Conservation (phyloP, 805 yeast species). For the Pichia deserticola region DNA sequence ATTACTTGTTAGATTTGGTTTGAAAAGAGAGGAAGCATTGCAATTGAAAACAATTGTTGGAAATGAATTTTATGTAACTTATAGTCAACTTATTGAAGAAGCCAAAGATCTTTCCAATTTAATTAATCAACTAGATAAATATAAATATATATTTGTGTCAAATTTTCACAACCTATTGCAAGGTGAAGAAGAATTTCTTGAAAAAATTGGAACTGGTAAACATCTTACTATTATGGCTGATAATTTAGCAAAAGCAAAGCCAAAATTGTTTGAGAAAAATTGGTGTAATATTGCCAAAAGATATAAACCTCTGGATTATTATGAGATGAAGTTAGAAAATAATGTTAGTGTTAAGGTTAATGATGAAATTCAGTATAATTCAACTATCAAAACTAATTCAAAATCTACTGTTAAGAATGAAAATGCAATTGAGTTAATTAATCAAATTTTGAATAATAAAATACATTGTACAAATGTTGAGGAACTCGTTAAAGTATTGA, state of each 20-base stretch:
- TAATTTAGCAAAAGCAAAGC: neutral
- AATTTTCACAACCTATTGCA: slow-evolving; percentile 2
- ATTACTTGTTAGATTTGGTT: slow-evolving; percentile 2
- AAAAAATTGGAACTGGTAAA: neutral
- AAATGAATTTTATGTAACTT: neutral
- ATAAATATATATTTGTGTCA: neutral
- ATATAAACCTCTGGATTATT: too few relatives aligned
- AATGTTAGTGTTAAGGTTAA: too few relatives aligned
- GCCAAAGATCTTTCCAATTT: neutral
- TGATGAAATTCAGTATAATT: too few relatives aligned
- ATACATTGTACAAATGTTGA: neutral
- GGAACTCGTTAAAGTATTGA: neutral
- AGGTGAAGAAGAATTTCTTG: slow-evolving; percentile 1
- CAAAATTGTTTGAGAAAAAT: neutral
- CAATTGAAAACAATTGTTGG: slow-evolving; percentile 1
- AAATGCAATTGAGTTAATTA: too few relatives aligned
- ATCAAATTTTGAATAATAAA: neutral
- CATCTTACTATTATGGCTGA: neutral
- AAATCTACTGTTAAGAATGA: too few relatives aligned
- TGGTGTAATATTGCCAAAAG: neutral
- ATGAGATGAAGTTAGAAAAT: too few relatives aligned
- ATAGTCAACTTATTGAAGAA: slow-evolving; percentile 1
- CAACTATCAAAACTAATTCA: too few relatives aligned
- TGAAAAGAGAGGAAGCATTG: neutral
- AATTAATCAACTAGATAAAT: neutral